Evolutionary conservation across 2,329 filamentous ascomycete species (phyloP), one percentile per base, ranked within the genome.

Genomic region (Cryphonectria japonica): DNA sequence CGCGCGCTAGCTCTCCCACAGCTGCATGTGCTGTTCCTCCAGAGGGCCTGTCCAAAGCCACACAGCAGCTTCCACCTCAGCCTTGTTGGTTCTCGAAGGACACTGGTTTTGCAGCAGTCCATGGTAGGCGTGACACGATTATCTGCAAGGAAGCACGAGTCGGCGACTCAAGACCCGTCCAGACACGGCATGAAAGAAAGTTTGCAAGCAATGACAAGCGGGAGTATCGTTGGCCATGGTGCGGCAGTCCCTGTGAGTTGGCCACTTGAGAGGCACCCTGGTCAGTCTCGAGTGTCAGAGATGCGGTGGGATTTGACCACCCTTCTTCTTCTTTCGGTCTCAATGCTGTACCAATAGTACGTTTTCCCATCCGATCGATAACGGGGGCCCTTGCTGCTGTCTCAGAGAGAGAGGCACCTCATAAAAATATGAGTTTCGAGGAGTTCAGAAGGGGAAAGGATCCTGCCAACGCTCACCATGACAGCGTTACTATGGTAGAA

Each of bases 271-370:
- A 70, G 66, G n/a, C n/a, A 60, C 62, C 68, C 71, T 68, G 62
- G 71, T 70, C 71, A 54, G 60, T 68, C 50, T 34, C 54, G 65
- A 70, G 71, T 70, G 71, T 62, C 68, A 66, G 68, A 68, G 65
- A 66, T 66, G 71, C 65, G 52, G 68, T 66, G 68, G 71, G 71
- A 70, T 60, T 50, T 50, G 65, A 57, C 65, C 71, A 68, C 50
- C 62, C 52, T 66, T 46, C 57, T 66, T 46, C 57, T 67, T 65
- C 39, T 63, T 70, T 66, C 9, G 64, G 54, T 46, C 29, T 54
- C 43, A 4, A 26, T 22, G 22, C 46, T 32, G 46, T n/a, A 50
- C 22, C 22, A 11, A 11, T n/a, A 50, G 22, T 50, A 54, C 22
- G 26, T 52, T 41, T n/a, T 34, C 14, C 46, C 32, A n/a, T 50